phyloP scores from a whole-genome alignment of 2,329 filamentous ascomycete genomes.

The Ascochyta rabiei region DNA sequence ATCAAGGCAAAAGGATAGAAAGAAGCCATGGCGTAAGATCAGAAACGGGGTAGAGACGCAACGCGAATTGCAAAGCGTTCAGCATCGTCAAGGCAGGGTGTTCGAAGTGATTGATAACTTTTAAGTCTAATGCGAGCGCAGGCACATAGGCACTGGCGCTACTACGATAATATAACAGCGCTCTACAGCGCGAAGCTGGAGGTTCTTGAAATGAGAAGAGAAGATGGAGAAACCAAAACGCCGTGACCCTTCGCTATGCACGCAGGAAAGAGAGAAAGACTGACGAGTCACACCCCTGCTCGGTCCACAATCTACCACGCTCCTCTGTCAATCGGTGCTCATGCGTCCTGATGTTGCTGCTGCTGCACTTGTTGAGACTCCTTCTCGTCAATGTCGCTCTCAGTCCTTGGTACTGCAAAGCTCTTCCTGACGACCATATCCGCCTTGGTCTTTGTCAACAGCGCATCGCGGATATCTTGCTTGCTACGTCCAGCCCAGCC shows the following conservation, averaged over 20 bases:
- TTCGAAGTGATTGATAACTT: not conserved
- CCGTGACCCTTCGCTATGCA: conserved; percentile 16
- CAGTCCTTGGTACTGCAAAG: conserved; percentile 26
- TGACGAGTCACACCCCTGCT: not conserved
- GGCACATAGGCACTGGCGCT: conserved; percentile 9
- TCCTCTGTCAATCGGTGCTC: not conserved
- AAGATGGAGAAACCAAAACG: not conserved
- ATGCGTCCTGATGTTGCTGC: conserved; percentile 18
- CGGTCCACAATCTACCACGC: conserved; percentile 5
- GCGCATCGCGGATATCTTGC: conserved; percentile 51
- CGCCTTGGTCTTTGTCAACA: conserved; percentile 50
- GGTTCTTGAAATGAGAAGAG: not conserved
- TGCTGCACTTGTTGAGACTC: conserved; percentile 21
- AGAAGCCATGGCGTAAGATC: no score
- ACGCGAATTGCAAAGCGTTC: no score
- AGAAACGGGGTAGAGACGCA: no score
- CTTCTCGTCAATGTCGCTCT: conserved; percentile 34
- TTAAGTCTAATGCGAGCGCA: conserved; percentile 4
- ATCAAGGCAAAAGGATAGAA: no score
- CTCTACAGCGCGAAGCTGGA: conserved; percentile 9
- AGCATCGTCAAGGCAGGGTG: not conserved
- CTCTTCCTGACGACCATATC: conserved; percentile 45
- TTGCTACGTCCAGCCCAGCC: conserved; percentile 47
- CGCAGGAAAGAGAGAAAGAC: conserved; percentile 15
- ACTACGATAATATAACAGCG: conserved; percentile 1